Evolutionary conservation across 2,329 filamentous ascomycete genomes (phyloP).

Genomic region (Dactylellina haptotyla): DNA sequence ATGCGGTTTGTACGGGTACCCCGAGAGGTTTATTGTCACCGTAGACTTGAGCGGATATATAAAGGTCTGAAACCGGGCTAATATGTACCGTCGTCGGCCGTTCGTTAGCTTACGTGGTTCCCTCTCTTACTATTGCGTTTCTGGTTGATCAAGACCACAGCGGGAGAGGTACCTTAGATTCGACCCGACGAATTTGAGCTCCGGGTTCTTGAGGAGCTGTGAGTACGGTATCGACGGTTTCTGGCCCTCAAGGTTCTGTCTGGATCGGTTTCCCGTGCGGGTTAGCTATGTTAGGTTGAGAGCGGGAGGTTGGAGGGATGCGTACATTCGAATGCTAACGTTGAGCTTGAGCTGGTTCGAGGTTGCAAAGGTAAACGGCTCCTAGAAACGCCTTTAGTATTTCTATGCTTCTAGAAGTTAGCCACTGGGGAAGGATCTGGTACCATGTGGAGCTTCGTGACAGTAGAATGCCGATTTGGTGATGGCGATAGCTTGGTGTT

Average conservation of each 20-base stretch:
- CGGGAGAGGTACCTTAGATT: conserved; percentile 72
- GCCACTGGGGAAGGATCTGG: not conserved
- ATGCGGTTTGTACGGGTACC: conserved; percentile 89
- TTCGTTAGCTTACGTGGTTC: not conserved
- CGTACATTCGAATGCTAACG: conserved; percentile 73
- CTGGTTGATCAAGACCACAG: too few species aligned
- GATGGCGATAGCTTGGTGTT: not conserved
- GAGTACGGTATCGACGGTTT: conserved; percentile 80
- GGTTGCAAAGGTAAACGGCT: conserved; percentile 52
- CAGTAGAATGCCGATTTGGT: not conserved
- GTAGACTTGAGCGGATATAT: conserved; percentile 92
- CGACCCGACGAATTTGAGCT: conserved; percentile 86
- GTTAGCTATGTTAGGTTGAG: conserved; percentile 52
- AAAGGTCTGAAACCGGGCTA: conserved; percentile 85
- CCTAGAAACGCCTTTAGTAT: conserved; percentile 50
- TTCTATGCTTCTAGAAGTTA: not conserved
- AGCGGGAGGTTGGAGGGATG: conserved; percentile 18
- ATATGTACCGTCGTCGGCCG: conserved; percentile 8
- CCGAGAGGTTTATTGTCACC: conserved; percentile 94
- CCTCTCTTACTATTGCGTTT: not conserved
- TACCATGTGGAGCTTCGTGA: conserved; percentile 51
- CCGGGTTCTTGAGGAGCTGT: conserved; percentile 78
- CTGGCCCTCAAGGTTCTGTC: conserved; percentile 79
- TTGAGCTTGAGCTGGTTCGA: conserved; percentile 55
- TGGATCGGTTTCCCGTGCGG: conserved; percentile 64